Base-by-base conservation (phyloP, 257 asterid genomes). In the Schizonepeta tenuifolia region DNA sequence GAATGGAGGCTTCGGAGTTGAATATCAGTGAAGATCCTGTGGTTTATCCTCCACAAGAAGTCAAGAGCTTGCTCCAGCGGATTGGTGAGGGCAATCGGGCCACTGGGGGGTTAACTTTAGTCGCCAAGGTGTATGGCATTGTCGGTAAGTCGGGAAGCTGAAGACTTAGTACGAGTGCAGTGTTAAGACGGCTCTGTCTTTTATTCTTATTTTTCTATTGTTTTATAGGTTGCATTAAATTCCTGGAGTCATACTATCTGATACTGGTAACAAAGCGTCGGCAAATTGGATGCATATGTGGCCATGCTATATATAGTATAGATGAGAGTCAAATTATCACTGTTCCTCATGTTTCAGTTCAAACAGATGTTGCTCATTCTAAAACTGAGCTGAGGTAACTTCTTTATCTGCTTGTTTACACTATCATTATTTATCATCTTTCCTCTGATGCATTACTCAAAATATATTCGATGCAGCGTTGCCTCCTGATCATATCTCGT, bases 1-100 rank as follows among this genome's bases (percentile, higher is more conserved):
- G 98, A 72, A 92, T 95, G 99, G 98, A 95, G 82, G 87, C 96
- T 54, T 92, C 99, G 38, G 97, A 92, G 56, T 87, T 92, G 67
- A 95, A 90, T 84, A 90, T 90, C 65, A 95, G 97, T 33, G 97
- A 95, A 85, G 98, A 95, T 80, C 98, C 99, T 22, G 98, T 95
- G 51, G 98, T 88, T 68, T 95, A 95, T 87, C 90, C 97, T 0
- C 89, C 92, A 4, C 90, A 88, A 75, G 99, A 95, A 85, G 96
- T 92, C 44, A 92, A 90, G 82, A 92, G 84, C 83, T 82, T 95
- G 86, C 95, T 95, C 74, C 96, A 95, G 72, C 69, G 99, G 77
- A 87, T 95, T 77, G 89, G 90, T 46, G 99, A 95, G 86, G 98
- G 99, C 24, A 95, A 95, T 81, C 91, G 97, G 79, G 97, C 98